These are phyloP conservation scores for Spergularia azorica DNA, from an alignment of 179 eudicot genomes.

Conservation along the genomic window DNA sequence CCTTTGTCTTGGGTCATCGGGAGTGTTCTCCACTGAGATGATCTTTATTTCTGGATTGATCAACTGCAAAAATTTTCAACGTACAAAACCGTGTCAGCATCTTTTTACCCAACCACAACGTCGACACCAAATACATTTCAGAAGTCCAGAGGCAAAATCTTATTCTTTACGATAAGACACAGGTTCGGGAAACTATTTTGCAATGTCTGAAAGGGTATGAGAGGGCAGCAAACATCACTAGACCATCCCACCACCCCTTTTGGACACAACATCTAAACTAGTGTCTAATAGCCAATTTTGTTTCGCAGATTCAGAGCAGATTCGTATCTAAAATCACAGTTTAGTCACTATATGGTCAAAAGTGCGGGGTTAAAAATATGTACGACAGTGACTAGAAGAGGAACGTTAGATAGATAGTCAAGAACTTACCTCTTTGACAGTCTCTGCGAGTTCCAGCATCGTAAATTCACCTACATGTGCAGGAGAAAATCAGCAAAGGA, in stretches of 20 bases:
- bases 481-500: not conserved
- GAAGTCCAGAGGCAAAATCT: not conserved
- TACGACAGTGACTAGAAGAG: not conserved
- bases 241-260: no score
- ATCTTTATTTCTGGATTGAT: constrained; percentile 77
- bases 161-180: not conserved
- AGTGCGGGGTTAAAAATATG: not conserved
- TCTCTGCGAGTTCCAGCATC: constrained; percentile 93
- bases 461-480: constrained; percentile 81
- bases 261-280: no score
- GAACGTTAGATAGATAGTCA: not conserved
- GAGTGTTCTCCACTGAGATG: constrained; percentile 77
- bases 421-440: constrained; percentile 85
- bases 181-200: no score
- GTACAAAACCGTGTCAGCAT: not conserved
- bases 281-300: not conserved
- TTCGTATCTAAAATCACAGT: not conserved
- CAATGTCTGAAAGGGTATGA: no score
- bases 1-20: constrained; percentile 94
- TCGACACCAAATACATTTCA: not conserved
- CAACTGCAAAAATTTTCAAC: constrained; percentile 46
- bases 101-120: not conserved
- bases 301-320: not conserved
- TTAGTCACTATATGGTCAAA: not conserved
- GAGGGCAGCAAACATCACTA: no score